A percentile compares a stretch with the other conserved stretches of the same genome.
Conservation (phyloP, 345 rosid species). For the Boechera retrofracta region DNA sequence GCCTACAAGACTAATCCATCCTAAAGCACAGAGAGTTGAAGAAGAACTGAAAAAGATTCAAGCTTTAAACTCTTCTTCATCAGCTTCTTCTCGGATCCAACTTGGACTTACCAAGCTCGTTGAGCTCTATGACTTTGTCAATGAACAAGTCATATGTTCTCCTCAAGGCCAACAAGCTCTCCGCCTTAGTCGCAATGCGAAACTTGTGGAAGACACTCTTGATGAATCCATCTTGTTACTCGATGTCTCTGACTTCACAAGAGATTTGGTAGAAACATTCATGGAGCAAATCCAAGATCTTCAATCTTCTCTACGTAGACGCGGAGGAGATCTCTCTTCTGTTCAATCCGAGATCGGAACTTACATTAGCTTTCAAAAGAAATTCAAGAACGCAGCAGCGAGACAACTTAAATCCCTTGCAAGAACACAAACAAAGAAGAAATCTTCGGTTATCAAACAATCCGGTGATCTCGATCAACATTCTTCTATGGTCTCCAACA, state of each 20-base stretch:
- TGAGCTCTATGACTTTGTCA: constrained; percentile 53
- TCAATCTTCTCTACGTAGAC: constrained; percentile 64
- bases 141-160: constrained; percentile 42
- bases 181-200: constrained; percentile 23
- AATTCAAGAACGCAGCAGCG: constrained; percentile 49
- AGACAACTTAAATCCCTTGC: constrained; percentile 45
- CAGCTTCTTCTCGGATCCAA: constrained; percentile 45
- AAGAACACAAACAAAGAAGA: constrained; percentile 48
- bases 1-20: constrained; percentile 59
- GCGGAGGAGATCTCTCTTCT: constrained; percentile 43
- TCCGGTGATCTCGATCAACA: constrained; percentile 31
- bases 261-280: constrained; percentile 50
- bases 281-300: constrained; percentile 50
- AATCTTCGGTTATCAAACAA: neutral
- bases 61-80: constrained; percentile 40
- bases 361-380: constrained; percentile 52
- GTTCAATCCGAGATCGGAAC: constrained; percentile 49
- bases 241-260: constrained; percentile 50
- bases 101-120: constrained; percentile 48
- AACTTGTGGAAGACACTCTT: constrained; percentile 49
- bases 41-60: constrained; percentile 52
- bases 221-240: constrained; percentile 53
- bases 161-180: constrained; percentile 45
- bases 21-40: constrained; percentile 51
- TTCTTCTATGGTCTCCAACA: constrained; percentile 38